Conservation (phyloP, 176 grass and related monocot species). For the Oropetium thomaeum region DNA sequence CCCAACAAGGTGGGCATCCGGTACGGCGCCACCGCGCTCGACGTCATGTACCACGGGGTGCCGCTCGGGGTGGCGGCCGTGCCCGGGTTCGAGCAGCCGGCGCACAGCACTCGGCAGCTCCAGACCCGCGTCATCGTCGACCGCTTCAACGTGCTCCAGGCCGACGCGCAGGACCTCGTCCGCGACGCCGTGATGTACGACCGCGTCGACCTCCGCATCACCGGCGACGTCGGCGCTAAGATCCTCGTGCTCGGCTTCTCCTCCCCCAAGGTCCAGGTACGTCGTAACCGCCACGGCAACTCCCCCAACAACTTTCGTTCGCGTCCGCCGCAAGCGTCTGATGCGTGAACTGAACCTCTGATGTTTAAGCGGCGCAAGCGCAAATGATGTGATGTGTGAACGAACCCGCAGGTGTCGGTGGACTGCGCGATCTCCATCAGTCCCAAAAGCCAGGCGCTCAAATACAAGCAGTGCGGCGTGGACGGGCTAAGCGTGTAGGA, state of each 20-base stretch:
- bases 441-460: slow-evolving; percentile 83
- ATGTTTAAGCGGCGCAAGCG: background rate
- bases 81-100: slow-evolving; percentile 89
- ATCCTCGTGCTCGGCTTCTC: slow-evolving; percentile 90
- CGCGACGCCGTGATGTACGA: slow-evolving; percentile 82
- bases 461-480: slow-evolving; percentile 95
- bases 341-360: slow-evolving; percentile 6
- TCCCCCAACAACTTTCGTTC: background rate
- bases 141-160: slow-evolving; percentile 94
- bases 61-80: slow-evolving; percentile 86
- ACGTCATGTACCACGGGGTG: slow-evolving; percentile 93
- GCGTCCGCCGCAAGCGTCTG: slow-evolving; percentile 10
- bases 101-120: slow-evolving; percentile 72
- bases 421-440: slow-evolving; percentile 95
- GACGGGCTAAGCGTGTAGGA: slow-evolving; percentile 83
- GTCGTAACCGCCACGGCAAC: background rate
- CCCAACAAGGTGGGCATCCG: slow-evolving; percentile 96
- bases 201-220: slow-evolving; percentile 88
- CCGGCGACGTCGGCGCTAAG: slow-evolving; percentile 83
- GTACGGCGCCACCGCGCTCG: slow-evolving; percentile 68
- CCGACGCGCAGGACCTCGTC: slow-evolving; percentile 81
- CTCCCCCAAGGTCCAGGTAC: slow-evolving; percentile 84
- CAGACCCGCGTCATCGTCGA: slow-evolving; percentile 86
- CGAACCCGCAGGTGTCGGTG: slow-evolving; percentile 71
- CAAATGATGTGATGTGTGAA: slow-evolving; percentile 16